Evolutionary conservation across 768 basidiomycete species (phyloP), one percentile per base, ranked within the genome.

Genomic region (Boletus pseudo-olivaceus): DNA sequence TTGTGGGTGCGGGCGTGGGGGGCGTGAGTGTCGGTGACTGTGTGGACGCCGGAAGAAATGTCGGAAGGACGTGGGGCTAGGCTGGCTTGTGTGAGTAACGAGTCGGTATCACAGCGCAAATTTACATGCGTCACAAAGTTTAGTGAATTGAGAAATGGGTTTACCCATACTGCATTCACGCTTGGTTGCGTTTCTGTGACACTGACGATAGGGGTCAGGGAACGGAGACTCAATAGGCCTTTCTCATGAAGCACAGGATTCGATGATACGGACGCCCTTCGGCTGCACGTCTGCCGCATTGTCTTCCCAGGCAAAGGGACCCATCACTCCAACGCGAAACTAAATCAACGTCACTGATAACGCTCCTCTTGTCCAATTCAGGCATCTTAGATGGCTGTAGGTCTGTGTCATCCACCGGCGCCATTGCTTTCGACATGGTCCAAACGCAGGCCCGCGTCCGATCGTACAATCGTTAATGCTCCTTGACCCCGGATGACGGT

Each of bases 11-110:
- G 11, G 90, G 91, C 2, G 87, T 93, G 32, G 83, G 83, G 0
- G 93, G 93, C 3, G 89, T 93, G 3, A 93, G 93, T 60, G 80
- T 95, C 1, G 85, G 84, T 8, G 93, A 96, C 63, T 95, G 93
- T 67, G 78, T 94, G 11, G 82, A 85, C 61, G 82, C 83, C 5
- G 93, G 88, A 14, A 81, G 85, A 66, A 74, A 69, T 20, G 86
- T 73, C 48, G 83, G 81, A 39, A 64, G 49, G 35, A 56, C 51
- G 29, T 82, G 81, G 80, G 46, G 49, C 48, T 69, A 71, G 45
- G 17, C 26, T 30, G 43, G 45, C 23, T 41, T 53, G 45, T 47
- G 62, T 64, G 55, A 58, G 60, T 62, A 40, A 54, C 17, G 26
- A 37, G 42, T 40, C 47, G 32, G 47, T 34, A 38, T 60, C 51